phyloP scores from a whole-genome alignment of 2,329 filamentous ascomycete genomes.

The Cladophialophora exuberans region DNA sequence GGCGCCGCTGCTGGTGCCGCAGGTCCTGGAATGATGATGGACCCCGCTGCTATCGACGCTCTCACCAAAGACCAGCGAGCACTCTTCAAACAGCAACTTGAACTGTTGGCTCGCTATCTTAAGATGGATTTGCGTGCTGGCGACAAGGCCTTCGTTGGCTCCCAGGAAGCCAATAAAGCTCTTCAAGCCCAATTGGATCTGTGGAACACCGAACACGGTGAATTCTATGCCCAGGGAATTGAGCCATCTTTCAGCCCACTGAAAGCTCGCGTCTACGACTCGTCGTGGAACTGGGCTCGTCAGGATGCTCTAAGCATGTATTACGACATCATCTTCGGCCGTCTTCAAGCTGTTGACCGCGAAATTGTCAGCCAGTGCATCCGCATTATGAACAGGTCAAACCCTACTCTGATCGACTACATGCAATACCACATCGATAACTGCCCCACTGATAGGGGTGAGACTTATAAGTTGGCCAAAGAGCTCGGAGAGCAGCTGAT shows the following conservation, averaged over 20 bases:
- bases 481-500: conserved; percentile 91
- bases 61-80: conserved; percentile 95
- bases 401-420: conserved; percentile 92
- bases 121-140: conserved; percentile 97
- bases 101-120: conserved; percentile 90
- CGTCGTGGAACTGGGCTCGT: conserved; percentile 98
- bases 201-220: conserved; percentile 93
- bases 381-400: conserved; percentile 98
- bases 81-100: conserved; percentile 97
- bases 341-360: conserved; percentile 88
- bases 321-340: conserved; percentile 97
- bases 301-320: conserved; percentile 98
- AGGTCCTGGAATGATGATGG: conserved; percentile 95
- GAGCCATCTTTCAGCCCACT: conserved; percentile 90
- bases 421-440: conserved; percentile 99
- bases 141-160: conserved; percentile 86
- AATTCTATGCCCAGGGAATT: conserved; percentile 93
- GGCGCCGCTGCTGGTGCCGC: conserved; percentile 71
- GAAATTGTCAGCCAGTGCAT: conserved; percentile 99
- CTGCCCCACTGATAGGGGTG: conserved; percentile 92
- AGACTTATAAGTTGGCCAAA: conserved; percentile 98
- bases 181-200: conserved; percentile 92
- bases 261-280: conserved; percentile 96
- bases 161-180: conserved; percentile 81
- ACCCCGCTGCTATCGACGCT: conserved; percentile 93